A percentile compares a stretch with the other conserved stretches of the same genome.
These are phyloP conservation scores for Akanthomyces lecanii DNA, from an alignment of 2,329 filamentous ascomycete species.

Conservation along the genomic window DNA sequence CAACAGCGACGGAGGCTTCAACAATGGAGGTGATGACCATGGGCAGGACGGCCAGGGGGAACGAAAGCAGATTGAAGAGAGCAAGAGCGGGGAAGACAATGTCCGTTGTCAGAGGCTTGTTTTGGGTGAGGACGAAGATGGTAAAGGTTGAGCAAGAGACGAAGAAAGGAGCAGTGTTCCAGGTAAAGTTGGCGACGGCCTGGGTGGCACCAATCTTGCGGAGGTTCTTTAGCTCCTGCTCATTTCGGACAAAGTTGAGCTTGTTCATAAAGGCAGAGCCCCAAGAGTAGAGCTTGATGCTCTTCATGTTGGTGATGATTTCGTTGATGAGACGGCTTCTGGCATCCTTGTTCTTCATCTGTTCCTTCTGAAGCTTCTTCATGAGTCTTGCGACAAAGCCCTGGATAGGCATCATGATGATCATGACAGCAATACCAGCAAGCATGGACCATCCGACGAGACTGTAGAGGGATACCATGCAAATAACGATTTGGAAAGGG, in stretches of 20 bases:
- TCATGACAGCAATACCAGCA: conserved; percentile 90
- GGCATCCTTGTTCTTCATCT: conserved; percentile 99
- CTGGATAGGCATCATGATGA: conserved; percentile 95
- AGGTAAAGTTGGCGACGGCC: conserved; percentile 93
- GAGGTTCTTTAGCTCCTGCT: conserved; percentile 89
- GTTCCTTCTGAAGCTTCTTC: conserved; percentile 89
- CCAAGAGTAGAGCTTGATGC: conserved; percentile 98
- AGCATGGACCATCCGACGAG: conserved; percentile 95
- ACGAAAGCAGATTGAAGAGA: conserved; percentile 92
- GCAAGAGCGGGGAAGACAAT: conserved; percentile 92
- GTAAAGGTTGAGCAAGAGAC: conserved; percentile 96
- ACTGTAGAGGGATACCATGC: conserved; percentile 93
- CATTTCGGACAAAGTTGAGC: conserved; percentile 92
- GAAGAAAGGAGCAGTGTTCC: conserved; percentile 94
- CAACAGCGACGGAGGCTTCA: conserved; percentile 89
- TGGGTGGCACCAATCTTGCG: conserved; percentile 94
- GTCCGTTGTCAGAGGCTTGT: conserved; percentile 80
- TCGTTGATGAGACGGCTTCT: conserved; percentile 92
- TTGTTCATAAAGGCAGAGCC: conserved; percentile 96
- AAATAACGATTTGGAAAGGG: conserved; percentile 91
- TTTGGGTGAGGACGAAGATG: conserved; percentile 82
- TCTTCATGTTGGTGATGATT: conserved; percentile 99
- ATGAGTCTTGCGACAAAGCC: conserved; percentile 87
- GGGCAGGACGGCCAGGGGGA: conserved; percentile 87
- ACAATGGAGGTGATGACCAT: conserved; percentile 98